Conservation (phyloP, 2,329 filamentous ascomycete species). For the Mycosphaerelloides madeirae region DNA sequence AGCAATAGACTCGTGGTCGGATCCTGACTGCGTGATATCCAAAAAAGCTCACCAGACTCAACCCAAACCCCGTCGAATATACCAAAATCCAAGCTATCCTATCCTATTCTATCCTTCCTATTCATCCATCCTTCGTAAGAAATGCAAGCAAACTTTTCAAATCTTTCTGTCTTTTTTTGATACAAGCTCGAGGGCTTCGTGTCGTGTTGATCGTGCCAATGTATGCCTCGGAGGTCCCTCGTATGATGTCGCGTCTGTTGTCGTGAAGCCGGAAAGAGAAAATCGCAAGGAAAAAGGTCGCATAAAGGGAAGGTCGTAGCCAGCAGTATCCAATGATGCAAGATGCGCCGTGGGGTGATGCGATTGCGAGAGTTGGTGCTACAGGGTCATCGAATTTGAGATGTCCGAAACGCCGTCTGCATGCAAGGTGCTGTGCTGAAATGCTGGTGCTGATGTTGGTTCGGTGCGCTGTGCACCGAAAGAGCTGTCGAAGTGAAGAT, state of each 20-base stretch:
- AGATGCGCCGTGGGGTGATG: slow-evolving; percentile 9
- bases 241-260: slow-evolving; percentile 4
- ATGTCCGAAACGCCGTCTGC: slow-evolving; percentile 9
- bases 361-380: slow-evolving; percentile 8
- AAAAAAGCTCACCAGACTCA: background rate
- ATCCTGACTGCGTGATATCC: background rate
- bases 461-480: slow-evolving; percentile 1
- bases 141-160: slow-evolving; percentile 5
- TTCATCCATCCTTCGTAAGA: too few species aligned
- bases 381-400: slow-evolving; percentile 8
- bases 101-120: too few species aligned
- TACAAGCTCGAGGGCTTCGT: slow-evolving; percentile 7
- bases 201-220: slow-evolving; percentile 5
- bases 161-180: slow-evolving; percentile 8
- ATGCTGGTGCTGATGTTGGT: slow-evolving; percentile 2
- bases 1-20: background rate
- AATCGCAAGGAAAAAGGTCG: background rate
- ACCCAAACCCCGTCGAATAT: background rate
- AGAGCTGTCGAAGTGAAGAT: slow-evolving; percentile 10
- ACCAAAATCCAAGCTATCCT: background rate
- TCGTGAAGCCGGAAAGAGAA: slow-evolving; percentile 1
- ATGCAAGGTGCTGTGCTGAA: slow-evolving; percentile 7
- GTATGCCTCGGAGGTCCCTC: slow-evolving; percentile 1
- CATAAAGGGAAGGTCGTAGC: slow-evolving; percentile 2
- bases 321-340: slow-evolving; percentile 5